Percentiles rank a stretch among this genome's conserved stretches.
These are phyloP conservation scores for Clathrus columnatus DNA, from an alignment of 768 basidiomycete genomes.

Conservation along the genomic window DNA sequence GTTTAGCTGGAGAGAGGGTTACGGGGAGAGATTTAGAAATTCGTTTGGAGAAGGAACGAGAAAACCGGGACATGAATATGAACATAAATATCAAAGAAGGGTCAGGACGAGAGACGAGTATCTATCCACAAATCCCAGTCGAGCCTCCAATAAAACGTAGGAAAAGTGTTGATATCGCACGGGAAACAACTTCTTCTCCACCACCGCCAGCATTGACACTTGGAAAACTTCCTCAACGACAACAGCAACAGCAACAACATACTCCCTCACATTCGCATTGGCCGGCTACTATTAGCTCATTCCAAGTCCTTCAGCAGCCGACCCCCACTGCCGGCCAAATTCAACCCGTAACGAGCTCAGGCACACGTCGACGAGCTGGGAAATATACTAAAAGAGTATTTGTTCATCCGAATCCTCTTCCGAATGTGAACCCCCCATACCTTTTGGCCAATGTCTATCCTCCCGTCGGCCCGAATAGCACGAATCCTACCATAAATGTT, in stretches of 20 bases:
- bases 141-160: neutral
- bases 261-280: neutral
- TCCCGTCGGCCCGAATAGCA: neutral
- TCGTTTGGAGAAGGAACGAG: neutral
- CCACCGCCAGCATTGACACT: neutral
- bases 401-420: constrained; percentile 26
- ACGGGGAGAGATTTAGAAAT: neutral
- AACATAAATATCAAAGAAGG: too few species aligned
- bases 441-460: neutral
- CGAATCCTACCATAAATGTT: neutral
- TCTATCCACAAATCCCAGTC: neutral
- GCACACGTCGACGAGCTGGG: constrained; percentile 56
- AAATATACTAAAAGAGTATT: constrained; percentile 74
- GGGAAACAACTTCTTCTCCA: neutral
- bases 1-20: constrained; percentile 24
- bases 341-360: constrained; percentile 11
- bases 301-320: constrained; percentile 16
- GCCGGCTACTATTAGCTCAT: neutral
- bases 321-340: neutral
- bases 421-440: neutral
- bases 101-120: too few species aligned
- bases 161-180: neutral
- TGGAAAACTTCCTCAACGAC: constrained; percentile 16
- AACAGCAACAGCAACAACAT: constrained; percentile 3
- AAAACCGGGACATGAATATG: neutral